phyloP scores from a whole-genome alignment of 176 grass and related monocot species.

The Themeda triandra region DNA sequence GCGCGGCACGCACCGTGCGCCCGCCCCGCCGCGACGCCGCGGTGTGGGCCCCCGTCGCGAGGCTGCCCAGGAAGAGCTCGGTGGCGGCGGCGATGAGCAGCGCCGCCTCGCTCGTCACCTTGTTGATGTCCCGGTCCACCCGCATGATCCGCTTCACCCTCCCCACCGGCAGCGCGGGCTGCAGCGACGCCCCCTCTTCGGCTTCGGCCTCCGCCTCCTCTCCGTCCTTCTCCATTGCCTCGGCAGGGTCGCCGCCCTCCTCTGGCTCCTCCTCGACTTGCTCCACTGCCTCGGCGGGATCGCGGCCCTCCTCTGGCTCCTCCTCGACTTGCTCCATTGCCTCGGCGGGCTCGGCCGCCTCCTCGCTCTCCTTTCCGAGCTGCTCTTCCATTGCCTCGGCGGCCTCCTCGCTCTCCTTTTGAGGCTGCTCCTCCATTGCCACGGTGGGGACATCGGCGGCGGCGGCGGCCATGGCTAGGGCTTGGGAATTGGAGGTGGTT shows the following conservation, averaged over 20 bases:
- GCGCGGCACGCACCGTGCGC: conserved; percentile 43
- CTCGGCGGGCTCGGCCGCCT: neutral
- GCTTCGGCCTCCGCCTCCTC: neutral
- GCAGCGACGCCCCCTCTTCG: conserved; percentile 1
- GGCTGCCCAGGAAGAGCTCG: conserved; percentile 70
- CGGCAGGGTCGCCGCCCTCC: neutral
- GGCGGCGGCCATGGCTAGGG: conserved; percentile 28
- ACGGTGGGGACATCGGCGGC: neutral
- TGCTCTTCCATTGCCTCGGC: neutral
- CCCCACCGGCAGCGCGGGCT: conserved; percentile 53
- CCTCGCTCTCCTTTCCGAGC: neutral
- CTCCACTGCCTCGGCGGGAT: neutral
- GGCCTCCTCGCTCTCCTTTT: neutral
- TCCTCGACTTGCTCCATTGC: neutral
- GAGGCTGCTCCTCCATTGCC: neutral
- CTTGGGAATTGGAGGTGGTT: neutral
- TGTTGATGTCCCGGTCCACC: conserved; percentile 78
- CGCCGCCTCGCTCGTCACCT: conserved; percentile 71
- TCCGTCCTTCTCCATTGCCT: neutral
- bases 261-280: neutral
- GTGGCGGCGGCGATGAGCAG: conserved; percentile 69
- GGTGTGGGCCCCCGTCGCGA: conserved; percentile 45
- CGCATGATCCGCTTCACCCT: conserved; percentile 86
- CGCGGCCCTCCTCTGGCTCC: neutral
- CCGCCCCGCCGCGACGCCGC: conserved; percentile 34